Conservation (phyloP, 129 eudicot genomes). For the Smallanthus sonchifolius region DNA sequence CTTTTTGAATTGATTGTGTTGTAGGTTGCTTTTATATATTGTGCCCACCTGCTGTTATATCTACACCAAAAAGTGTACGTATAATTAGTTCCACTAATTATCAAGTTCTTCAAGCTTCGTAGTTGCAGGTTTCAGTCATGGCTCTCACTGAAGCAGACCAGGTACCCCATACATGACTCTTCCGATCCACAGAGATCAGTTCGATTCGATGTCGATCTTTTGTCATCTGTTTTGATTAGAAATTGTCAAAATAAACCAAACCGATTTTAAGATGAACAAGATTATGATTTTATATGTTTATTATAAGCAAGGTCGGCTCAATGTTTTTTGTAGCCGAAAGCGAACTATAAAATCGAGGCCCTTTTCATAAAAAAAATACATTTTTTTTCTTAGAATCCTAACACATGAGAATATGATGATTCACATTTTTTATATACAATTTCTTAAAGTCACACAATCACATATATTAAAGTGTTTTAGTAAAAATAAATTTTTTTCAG, state of each 20-base stretch:
- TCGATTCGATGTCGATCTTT: neutral
- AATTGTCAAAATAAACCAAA: neutral
- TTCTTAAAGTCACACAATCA: too few relatives aligned
- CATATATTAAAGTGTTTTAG: too few relatives aligned
- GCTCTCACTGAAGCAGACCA: slow-evolving; percentile 21
- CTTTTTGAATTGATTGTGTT: too few relatives aligned
- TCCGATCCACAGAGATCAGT: neutral
- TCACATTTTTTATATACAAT: too few relatives aligned
- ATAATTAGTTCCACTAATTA: slow-evolving; percentile 1
- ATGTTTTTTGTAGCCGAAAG: too few relatives aligned
- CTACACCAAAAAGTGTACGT: neutral
- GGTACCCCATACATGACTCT: slow-evolving; percentile 1
- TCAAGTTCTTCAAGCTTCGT: slow-evolving; percentile 17
- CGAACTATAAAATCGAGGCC: too few relatives aligned
- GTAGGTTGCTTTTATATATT: neutral
- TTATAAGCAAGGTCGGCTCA: too few relatives aligned
- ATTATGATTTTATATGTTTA: too few relatives aligned
- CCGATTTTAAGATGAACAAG: neutral
- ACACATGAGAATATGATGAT: too few relatives aligned
- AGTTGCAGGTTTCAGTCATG: slow-evolving; percentile 19
- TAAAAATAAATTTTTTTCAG: too few relatives aligned
- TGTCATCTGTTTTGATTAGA: neutral
- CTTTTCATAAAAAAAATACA: too few relatives aligned
- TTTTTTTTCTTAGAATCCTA: too few relatives aligned
- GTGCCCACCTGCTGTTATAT: neutral